Base-by-base conservation (phyloP, 257 asterid species). In the Lycium ferocissimum region DNA sequence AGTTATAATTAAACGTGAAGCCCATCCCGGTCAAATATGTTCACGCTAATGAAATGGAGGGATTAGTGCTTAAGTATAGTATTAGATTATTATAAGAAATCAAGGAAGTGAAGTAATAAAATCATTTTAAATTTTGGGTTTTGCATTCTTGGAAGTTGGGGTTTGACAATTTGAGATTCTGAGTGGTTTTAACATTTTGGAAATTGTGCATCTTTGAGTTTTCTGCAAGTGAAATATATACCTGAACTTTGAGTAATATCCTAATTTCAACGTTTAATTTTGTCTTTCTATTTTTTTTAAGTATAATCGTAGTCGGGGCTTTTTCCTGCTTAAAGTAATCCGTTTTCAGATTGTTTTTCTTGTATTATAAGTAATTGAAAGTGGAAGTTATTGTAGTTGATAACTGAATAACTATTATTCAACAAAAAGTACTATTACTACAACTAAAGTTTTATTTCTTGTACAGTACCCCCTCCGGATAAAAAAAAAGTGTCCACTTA, bases 121-220 rank as follows among this genome's bases (percentile, higher is more conserved):
- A 26, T 26, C 33, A 26, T 26, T 26, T 26, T 26, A 26, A 26
- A 13, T 14, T 54, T 12, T 54, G n/a, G 18, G 59, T 54, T 54
- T n/a, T 61, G 3, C 22, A 33, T 33, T 45, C 62, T 66, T 85
- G 67, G 65, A 86, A 73, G 70, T 61, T 18, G 49, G 35, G 35
- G 84, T 83, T 89, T 91, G 90, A 86, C 91, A 62, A 59, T 73
- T 65, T 80, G 67, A 71, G 51, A 15, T 69, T 45, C 37, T 80
- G 38, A 82, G 59, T 79, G 62, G 62, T 75, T 83, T 72, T 76
- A 62, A 35, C 73, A 56, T 75, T 49, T 72, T 54, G 84, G 59
- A 84, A 71, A 37, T 43, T 86, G 71, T 65, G 73, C 26, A 65
- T 86, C 81, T 58, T 81, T 35, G 82, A 87, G 85, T 76, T 76